Conservation (phyloP, 2,329 filamentous ascomycete species). For the Clarireedia paspali region DNA sequence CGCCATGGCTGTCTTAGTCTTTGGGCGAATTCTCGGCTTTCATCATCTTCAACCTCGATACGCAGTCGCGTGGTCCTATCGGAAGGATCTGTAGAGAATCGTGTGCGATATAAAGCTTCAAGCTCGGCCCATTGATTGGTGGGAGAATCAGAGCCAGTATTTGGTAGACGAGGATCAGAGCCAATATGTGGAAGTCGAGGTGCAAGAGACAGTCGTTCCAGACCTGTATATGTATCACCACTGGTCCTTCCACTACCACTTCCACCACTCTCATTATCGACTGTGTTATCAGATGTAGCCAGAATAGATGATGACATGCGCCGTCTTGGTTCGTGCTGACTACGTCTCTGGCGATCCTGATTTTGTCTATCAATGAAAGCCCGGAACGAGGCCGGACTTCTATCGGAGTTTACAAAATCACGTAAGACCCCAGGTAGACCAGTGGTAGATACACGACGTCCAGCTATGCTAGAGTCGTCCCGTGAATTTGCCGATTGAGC, state of each 20-base stretch:
- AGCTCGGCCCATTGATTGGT: constrained; percentile 35
- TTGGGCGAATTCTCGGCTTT: constrained; percentile 27
- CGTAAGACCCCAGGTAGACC: constrained; percentile 23
- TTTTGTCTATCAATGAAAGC: constrained; percentile 30
- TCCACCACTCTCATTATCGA: constrained; percentile 13
- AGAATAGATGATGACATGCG: constrained; percentile 23
- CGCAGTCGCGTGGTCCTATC: constrained; percentile 21
- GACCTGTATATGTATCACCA: constrained; percentile 21
- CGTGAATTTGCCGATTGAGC: constrained; percentile 1
- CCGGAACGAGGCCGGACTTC: constrained; percentile 25
- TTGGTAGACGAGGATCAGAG: constrained; percentile 24
- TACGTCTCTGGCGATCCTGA: constrained; percentile 26
- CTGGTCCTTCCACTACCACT: constrained; percentile 9
- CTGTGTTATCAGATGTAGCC: constrained; percentile 18
- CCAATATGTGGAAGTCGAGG: constrained; percentile 22
- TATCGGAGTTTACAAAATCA: constrained; percentile 27
- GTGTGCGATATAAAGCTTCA: constrained; percentile 34
- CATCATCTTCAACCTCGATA: constrained; percentile 25
- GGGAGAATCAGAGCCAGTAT: constrained; percentile 19
- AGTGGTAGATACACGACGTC: constrained; percentile 19
- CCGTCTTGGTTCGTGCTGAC: constrained; percentile 21
- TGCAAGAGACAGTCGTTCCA: constrained; percentile 21
- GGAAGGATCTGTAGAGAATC: constrained; percentile 25
- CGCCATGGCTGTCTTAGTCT: constrained; percentile 25
- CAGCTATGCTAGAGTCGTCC: constrained; percentile 12